Percentiles rank a stretch among this genome's conserved stretches.
Evolutionary conservation across 169 alveolate species (phyloP).

Genomic region (Pseudocohnilembus persalinus): DNA sequence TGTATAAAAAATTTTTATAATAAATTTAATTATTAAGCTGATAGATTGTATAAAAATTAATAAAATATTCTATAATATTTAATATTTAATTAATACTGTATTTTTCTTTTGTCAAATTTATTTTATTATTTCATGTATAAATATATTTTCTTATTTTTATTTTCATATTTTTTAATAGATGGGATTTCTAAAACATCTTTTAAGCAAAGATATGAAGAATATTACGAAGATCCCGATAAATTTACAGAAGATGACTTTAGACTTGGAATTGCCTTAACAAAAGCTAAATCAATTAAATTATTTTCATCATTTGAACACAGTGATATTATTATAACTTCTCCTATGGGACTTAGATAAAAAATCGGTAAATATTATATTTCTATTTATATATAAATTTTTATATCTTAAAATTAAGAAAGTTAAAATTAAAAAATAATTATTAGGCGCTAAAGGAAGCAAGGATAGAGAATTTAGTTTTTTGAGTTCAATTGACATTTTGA

Average conservation of each 20-base stretch:
- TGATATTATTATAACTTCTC: constrained; percentile 81
- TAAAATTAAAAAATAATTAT: too few species aligned
- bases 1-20: neutral
- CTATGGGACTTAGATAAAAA: constrained; percentile 72
- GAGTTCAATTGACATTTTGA: constrained; percentile 67
- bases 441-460: constrained; percentile 61
- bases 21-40: too few species aligned
- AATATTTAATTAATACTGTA: neutral
- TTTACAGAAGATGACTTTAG: constrained; percentile 78
- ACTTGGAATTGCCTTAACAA: constrained; percentile 62
- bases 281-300: constrained; percentile 56
- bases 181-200: constrained; percentile 44
- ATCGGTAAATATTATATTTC: too few species aligned
- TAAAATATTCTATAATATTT: neutral
- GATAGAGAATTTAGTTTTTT: constrained; percentile 73
- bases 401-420: too few species aligned
- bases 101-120: neutral
- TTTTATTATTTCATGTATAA: neutral
- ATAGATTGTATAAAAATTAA: too few species aligned
- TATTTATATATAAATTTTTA: too few species aligned
- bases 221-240: constrained; percentile 54
- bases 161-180: constrained; percentile 47
- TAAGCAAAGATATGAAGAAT: constrained; percentile 74
- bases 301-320: constrained; percentile 67
- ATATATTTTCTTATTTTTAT: neutral